These are phyloP conservation scores for Closterium sp. DNA, from an alignment of 139 green algal genomes.

Conservation along the genomic window DNA sequence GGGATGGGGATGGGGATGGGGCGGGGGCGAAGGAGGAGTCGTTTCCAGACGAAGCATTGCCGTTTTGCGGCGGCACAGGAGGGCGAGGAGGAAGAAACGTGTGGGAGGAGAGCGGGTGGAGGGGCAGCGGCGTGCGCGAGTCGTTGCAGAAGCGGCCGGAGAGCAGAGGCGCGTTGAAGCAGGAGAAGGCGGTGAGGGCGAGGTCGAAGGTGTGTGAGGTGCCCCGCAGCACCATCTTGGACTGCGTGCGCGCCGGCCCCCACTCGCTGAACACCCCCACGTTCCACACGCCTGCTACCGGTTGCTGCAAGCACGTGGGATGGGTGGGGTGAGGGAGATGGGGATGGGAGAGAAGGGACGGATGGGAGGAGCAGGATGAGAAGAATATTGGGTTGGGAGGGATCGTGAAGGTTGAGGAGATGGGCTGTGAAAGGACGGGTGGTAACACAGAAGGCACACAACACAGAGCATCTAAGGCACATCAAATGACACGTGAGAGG, in stretches of 20 bases:
- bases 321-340: not conserved
- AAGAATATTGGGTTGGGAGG: no score
- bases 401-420: no score
- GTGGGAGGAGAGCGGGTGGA: not conserved
- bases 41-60: not conserved
- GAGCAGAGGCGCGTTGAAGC: not conserved
- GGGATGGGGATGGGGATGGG: not conserved
- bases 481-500: no score
- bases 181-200: not conserved
- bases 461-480: no score
- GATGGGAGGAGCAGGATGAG: no score
- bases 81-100: not conserved
- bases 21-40: not conserved
- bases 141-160: not conserved
- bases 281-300: constrained; percentile 1
- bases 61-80: not conserved
- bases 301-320: not conserved
- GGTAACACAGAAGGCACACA: no score
- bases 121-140: not conserved
- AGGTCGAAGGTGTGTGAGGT: not conserved
- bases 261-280: constrained; percentile 15
- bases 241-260: constrained; percentile 3
- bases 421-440: no score
- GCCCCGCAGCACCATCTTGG: constrained; percentile 19
- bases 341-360: no score